phyloP scores from a whole-genome alignment of 1,284 basidiomycete species.

The Moesziomyces sp. region DNA sequence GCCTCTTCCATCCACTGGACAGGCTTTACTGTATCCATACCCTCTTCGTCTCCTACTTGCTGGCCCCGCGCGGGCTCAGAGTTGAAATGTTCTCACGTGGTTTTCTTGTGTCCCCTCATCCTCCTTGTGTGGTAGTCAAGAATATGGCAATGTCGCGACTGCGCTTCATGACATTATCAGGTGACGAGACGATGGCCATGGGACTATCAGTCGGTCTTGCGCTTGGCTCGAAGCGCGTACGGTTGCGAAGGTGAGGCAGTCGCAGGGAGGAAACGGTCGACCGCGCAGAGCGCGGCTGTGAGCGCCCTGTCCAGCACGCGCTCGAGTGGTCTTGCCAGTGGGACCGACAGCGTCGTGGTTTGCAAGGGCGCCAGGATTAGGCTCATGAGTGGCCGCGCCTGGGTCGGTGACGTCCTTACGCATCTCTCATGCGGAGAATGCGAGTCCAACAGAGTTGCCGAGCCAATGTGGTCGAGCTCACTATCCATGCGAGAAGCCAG shows the following conservation, averaged over 20 bases:
- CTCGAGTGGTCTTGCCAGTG: constrained; percentile 11
- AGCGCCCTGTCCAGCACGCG: constrained; percentile 2
- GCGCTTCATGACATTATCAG: neutral
- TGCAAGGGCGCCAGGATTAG: constrained; percentile 9
- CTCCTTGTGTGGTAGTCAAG: neutral
- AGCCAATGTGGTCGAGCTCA: constrained; percentile 34
- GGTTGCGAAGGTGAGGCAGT: neutral
- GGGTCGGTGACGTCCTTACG: constrained; percentile 9
- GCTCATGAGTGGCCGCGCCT: constrained; percentile 1
- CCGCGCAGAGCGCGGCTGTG: constrained; percentile 10
- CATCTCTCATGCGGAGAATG: constrained; percentile 36
- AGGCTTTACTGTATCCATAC: constrained; percentile 30
- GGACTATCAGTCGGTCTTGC: constrained; percentile 18
- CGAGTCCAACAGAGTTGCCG: constrained; percentile 17
- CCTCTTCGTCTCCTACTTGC: constrained; percentile 12
- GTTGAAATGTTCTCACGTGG: constrained; percentile 1
- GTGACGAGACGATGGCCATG: neutral
- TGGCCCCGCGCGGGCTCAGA: constrained; percentile 42
- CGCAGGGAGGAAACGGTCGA: constrained; percentile 14
- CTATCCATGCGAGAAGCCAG: constrained; percentile 35
- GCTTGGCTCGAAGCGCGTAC: constrained; percentile 11
- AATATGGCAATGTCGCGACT: neutral
- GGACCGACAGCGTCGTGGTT: constrained; percentile 6
- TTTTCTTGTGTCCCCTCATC: neutral
- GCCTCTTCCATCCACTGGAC: neutral